Evolutionary conservation across 2,329 filamentous ascomycete species (phyloP), one percentile per base, ranked within the genome.

Genomic region (Dichotomopilus funicola): DNA sequence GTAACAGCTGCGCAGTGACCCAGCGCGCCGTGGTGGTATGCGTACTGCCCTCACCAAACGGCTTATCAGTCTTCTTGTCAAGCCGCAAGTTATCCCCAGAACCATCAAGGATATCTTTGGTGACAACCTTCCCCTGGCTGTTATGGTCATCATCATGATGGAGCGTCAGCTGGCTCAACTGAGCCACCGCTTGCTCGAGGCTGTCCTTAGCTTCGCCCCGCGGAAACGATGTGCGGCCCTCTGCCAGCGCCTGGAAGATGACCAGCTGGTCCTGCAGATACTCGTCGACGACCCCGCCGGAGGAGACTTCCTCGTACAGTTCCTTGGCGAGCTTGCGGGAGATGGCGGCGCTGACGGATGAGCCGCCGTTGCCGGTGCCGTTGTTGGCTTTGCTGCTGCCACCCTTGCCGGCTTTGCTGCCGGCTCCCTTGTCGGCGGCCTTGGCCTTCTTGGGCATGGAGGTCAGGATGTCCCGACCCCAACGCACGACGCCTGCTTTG

Each of bases 1-100:
- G 76, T 13, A 85, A 59, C 40, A 86, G 59, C 63, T 80, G 69
- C 35, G 75, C 73, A 1, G 72, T 73, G 27, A 85, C 78, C 81
- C 81, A 86, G 58, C 81, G 72, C 11, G 79, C 82, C n/a, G 82
- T 86, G 43, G 73, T 75, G 0, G 81, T 74, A 60, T 86, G 82
- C 59, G 72, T 69, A 47, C 75, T 79, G 0, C 81, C 81, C 53
- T 80, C 71, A 0, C 81, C 81, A 62, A 83, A 82, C 0, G 81
- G 80, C 55, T 73, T 69, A 11, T 71, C 61, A 1, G 70, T 71
- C 59, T 72, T 75, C 57, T 83, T 79, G 51, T 66, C 73, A 42
- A 27, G 19, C 19, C 68, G 70, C 63, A 72, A 33, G 37, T 57
- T 37, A 5, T 63, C 61, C 6, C 64, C 61, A 4, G 74, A 3